Base-by-base conservation (phyloP, 441 rosid genomes). In the Populus hybrid region DNA sequence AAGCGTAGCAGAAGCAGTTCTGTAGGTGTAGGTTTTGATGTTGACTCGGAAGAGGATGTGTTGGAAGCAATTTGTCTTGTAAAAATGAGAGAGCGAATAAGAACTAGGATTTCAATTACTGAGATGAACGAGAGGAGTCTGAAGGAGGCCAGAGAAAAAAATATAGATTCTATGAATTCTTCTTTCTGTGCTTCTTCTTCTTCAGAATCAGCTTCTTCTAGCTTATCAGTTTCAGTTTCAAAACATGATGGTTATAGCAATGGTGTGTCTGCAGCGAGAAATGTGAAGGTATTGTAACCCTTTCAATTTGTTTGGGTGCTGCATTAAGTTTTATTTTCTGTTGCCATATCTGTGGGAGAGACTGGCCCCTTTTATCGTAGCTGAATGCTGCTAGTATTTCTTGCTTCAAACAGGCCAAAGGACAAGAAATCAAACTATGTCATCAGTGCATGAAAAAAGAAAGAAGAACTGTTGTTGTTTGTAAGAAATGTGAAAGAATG, bases 391-490 rank as follows among this genome's bases (percentile, higher is more conserved):
- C 63, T 61, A 26, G 38, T 74, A 42, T 61, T 65, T 76, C 76
- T 81, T 83, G 35, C 71, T 76, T 74, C 38, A 31, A 65, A 67
- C 82, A 86, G 83, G 85, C 71, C 12, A 77, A 81, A 65, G 61
- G 40, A 69, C 74, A 76, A 74, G 70, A 45, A 3, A 79, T 79
- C 28, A 75, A 83, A 11, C 87, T 74, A 76, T 96, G 99, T 74
- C 99, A 96, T 82, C 99, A 96, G 74, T 96, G 99, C 85, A 78
- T 74, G 87, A 88, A 84, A 76, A 79, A 65, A 20, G 93, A 87
- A 74, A 87, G 88, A 80, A 90, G 82, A 89, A 78, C 67, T 26
- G 91, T 88, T 36, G 90, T 94, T 70, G 90, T 89, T 11, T 96
- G 99, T 80, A 75, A 65, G 35, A 87, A 50, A 35, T 94, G 98